Evolutionary conservation across 495 filamentous ascomycete genomes (phyloP), one percentile per base, ranked within the genome.

Genomic region (Annulohypoxylon bovei): DNA sequence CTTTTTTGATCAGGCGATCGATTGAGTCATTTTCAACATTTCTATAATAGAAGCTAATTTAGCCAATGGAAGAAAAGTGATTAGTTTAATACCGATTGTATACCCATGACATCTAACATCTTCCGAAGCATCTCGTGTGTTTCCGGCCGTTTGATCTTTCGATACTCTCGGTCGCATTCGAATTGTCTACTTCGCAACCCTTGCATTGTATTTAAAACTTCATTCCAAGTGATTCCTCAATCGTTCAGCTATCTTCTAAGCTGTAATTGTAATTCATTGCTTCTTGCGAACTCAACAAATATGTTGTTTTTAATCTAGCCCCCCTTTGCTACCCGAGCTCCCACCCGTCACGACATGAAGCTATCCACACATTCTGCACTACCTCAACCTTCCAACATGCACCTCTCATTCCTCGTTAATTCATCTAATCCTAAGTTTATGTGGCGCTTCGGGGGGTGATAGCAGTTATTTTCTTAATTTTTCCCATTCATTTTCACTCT

Each of bases 301-400:
- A 49, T 64, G 67, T 62, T 77, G 62, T 52, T 50, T 35, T 61
- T 53, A 22, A 22, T 33, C n/a, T 39, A 46, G 12, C 14, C 14
- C 40, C n/a, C 44, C 30, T 27, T 20, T 61, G 6, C 54, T 42
- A 6, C 47, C 39, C 11, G 23, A 47, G 37, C 53, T 64, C 53
- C 57, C 64, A 65, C 42, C 14, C 18, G 23, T 37, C 59, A 59
- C 50, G 33, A 62, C 61, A 66, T 80, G 81, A 82, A 81, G 81
- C 81, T 78, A 83, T 83, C 79, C 75, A 68, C 81, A 78, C 40
- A 61, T 52, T 61, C 61, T 68, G 60, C 59, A 58, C 49, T 37
- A 64, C 67, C 53, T 61, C 71, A 42, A 56, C 47, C 33, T 9
- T 50, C 18, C 53, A 62, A 33, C 64, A 37, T 16, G 28, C 49